Percentiles rank a stretch among this genome's conserved stretches.
Evolutionary conservation across 2,329 filamentous ascomycete species (phyloP).

Genomic region (Tolypocladium endophyticum): DNA sequence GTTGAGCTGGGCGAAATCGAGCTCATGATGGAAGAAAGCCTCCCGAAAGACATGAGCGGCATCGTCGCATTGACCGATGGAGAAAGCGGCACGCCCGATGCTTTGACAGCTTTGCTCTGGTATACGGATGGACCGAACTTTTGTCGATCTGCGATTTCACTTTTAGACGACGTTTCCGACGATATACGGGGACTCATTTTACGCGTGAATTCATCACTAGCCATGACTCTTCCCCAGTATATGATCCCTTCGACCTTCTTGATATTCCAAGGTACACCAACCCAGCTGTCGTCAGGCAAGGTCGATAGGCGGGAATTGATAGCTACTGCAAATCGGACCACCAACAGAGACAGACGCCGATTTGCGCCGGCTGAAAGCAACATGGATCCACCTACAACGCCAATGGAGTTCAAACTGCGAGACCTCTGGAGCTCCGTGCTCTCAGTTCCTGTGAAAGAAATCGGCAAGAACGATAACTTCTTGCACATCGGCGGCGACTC

Average conservation of each 20-base stretch:
- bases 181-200: neutral
- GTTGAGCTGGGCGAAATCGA: constrained; percentile 31
- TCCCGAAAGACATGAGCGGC: neutral
- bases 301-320: constrained; percentile 1
- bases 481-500: neutral
- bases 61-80: neutral
- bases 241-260: constrained; percentile 31
- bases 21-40: neutral
- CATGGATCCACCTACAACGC: constrained; percentile 3
- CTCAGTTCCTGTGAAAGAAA: neutral
- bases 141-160: constrained; percentile 1
- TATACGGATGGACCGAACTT: neutral
- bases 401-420: constrained; percentile 3
- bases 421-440: constrained; percentile 8
- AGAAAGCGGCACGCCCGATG: neutral
- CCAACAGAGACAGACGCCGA: neutral
- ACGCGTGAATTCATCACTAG: neutral
- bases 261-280: constrained; percentile 27
- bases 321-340: neutral
- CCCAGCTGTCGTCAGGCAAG: constrained; percentile 2
- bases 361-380: neutral
- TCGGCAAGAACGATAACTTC: constrained; percentile 1
- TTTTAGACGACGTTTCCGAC: neutral
- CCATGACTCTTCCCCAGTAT: constrained; percentile 15
- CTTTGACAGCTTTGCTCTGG: neutral